Evolutionary conservation across 2,329 filamentous ascomycete genomes (phyloP), one percentile per base, ranked within the genome.

Genomic region (Arthroderma uncinatum): DNA sequence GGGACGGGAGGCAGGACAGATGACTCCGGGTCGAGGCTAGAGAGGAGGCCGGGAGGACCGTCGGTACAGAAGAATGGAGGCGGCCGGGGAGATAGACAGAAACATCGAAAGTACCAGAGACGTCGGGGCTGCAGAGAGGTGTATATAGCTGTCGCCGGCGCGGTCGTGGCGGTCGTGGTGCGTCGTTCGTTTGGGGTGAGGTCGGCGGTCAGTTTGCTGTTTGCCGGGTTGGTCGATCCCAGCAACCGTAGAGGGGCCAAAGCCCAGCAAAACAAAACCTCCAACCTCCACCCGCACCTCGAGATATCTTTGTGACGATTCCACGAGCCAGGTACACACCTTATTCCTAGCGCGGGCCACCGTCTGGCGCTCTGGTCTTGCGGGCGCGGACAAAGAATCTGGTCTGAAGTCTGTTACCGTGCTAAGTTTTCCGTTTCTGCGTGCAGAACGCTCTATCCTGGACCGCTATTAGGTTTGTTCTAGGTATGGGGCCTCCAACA

Each of bases 321-420:
- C 56, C 56, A 47, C 1, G 56, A 54, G 56, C 56, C 48, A 47
- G 48, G 56, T 25, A 58, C 44, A 14, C 42, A 44, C 16, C 44
- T 55, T 56, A 47, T 23, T 34, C 54, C 55, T 57, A 44, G 36
- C 36, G 42, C 37, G 28, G 28, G 23, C 16, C 19, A 53, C 14
- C 50, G 34, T 21, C 7, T 10, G 44, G 28, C 44, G 28, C n/a
- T n/a, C n/a, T n/a, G n/a, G n/a, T n/a, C n/a, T n/a, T n/a, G n/a
- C n/a, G n/a, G n/a, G 23, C 30, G 44, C 30, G 23, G 34, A n/a
- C 34, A 37, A 37, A 50, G 28, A 30, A 30, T 30, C 28, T 30
- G 28, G 4, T 30, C 7, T 7, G 28, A 30, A 30, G 28, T 30
- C 28, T 30, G 28, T 30, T 19, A 12, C 8, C 14, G 4, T 28